phyloP scores from a whole-genome alignment of 106 monocot species.

The Gastrodia elata region DNA sequence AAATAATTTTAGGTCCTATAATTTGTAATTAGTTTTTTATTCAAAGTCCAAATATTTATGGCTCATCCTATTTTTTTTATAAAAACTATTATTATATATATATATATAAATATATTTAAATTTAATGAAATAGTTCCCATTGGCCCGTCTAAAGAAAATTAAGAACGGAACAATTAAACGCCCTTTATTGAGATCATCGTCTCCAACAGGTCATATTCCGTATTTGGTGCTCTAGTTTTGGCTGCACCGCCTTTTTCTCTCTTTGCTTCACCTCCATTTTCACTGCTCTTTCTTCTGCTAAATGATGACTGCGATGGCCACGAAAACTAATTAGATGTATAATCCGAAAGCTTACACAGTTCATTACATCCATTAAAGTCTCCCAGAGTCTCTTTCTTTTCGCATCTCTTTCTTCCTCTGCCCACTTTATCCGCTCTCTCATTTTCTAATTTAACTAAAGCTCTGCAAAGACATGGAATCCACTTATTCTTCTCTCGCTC shows the following conservation, averaged over 20 bases:
- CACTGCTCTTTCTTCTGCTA: not conserved
- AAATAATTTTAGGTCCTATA: too few species aligned
- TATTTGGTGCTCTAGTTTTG: not conserved
- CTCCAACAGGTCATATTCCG: not conserved
- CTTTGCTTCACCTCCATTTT: not conserved
- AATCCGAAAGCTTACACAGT: not conserved
- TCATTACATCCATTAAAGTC: not conserved
- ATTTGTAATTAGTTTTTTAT: too few species aligned
- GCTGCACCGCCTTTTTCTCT: conserved; percentile 1
- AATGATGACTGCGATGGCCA: not conserved
- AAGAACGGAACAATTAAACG: not conserved
- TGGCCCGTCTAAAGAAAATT: too few species aligned
- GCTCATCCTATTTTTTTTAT: too few species aligned
- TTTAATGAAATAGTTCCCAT: too few species aligned
- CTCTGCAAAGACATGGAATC: conserved; percentile 3
- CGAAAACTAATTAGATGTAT: not conserved
- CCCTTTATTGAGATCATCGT: not conserved
- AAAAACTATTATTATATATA: too few species aligned
- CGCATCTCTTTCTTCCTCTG: not conserved
- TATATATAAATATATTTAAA: too few species aligned
- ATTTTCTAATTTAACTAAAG: not conserved
- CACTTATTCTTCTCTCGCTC: not conserved
- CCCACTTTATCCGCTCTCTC: not conserved
- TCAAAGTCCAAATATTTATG: too few species aligned
- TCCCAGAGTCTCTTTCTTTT: conserved; percentile 4